Evolutionary conservation across 2,329 filamentous ascomycete genomes (phyloP).

Genomic region (Thelonectria discophora): DNA sequence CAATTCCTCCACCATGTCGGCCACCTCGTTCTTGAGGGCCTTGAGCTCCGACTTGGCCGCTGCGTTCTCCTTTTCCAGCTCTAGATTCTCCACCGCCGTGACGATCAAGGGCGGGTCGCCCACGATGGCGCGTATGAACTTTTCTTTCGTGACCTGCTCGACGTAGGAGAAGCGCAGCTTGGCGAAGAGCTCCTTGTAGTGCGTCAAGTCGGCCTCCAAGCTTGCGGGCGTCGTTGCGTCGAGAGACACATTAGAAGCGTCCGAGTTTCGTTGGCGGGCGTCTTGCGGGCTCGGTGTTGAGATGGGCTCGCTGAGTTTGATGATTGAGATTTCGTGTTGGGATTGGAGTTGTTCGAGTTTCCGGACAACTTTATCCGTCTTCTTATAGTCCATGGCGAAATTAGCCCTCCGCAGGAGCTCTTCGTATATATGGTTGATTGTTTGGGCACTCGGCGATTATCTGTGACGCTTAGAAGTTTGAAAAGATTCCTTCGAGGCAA

Average conservation of each 20-base stretch:
- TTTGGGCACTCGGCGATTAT: too few species aligned
- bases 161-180: conserved; percentile 98
- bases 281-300: conserved; percentile 57
- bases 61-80: conserved; percentile 74
- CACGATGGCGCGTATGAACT: conserved; percentile 92
- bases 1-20: conserved; percentile 75
- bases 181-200: conserved; percentile 95
- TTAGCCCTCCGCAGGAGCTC: too few species aligned
- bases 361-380: conserved; percentile 54
- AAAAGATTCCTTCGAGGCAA: conserved; percentile 15
- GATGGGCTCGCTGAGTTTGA: conserved; percentile 80
- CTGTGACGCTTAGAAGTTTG: not conserved
- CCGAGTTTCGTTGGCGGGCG: conserved; percentile 69
- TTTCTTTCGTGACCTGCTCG: conserved; percentile 98
- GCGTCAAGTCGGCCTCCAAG: conserved; percentile 82
- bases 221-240: conserved; percentile 77
- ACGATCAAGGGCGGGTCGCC: conserved; percentile 90
- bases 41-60: conserved; percentile 80
- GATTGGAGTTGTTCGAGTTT: conserved; percentile 63
- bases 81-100: conserved; percentile 81
- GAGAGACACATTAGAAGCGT: conserved; percentile 72
- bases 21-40: conserved; percentile 80
- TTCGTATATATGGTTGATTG: not conserved
- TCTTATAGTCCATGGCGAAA: conserved; percentile 43
- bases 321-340: conserved; percentile 73